Conservation (phyloP, 202 grass and related monocot species). For the Panicum virgatum region DNA sequence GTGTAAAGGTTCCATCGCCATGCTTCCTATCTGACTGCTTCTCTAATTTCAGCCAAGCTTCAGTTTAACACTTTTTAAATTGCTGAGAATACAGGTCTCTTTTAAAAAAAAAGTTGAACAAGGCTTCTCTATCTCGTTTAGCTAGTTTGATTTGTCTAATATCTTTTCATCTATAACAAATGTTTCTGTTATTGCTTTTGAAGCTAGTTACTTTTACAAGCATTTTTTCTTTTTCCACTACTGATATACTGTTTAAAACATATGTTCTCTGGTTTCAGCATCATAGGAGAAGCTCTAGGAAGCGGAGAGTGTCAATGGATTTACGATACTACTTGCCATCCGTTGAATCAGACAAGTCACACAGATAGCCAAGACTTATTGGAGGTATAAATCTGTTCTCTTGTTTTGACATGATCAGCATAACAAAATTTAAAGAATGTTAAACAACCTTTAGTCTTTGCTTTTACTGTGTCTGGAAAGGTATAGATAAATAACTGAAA, state of each 20-base stretch:
- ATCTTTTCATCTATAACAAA: neutral
- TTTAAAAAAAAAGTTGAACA: neutral
- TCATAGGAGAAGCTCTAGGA: conserved; percentile 66
- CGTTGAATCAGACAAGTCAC: conserved; percentile 17
- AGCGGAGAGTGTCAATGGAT: conserved; percentile 68
- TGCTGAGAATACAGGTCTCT: neutral
- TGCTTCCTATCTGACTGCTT: neutral
- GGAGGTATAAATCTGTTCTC: conserved; percentile 44
- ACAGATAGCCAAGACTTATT: conserved; percentile 47
- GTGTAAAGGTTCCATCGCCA: neutral
- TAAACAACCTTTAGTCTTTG: neutral
- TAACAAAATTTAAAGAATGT: neutral
- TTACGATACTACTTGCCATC: conserved; percentile 45
- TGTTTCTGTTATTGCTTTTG: neutral
- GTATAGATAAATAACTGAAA: neutral
- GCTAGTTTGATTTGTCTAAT: neutral
- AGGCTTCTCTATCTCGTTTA: neutral
- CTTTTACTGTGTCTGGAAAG: too few relatives aligned
- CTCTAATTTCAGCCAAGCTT: neutral
- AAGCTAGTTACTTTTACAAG: neutral
- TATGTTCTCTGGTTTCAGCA: conserved; percentile 48
- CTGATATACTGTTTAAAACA: neutral
- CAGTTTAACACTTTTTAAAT: neutral
- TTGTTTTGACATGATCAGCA: neutral
- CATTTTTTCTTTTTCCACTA: neutral